Base-by-base conservation (phyloP, 164 flowering plant species). In the Magnolia kwangsiensis region DNA sequence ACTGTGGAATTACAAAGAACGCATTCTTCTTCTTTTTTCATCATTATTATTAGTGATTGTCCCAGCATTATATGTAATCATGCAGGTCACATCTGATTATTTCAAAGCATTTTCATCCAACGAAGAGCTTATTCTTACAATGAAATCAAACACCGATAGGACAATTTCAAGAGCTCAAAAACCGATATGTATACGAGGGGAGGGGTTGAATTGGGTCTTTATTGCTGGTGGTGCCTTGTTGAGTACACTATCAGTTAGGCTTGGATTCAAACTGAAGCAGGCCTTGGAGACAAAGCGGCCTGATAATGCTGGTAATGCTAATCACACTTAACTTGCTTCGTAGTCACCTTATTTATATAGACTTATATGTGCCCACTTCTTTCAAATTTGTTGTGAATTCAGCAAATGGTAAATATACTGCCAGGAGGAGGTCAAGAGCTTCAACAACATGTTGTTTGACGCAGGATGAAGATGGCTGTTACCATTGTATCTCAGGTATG, bases 181-280 rank as follows among this genome's bases (percentile, higher is more conserved):
- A 77, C 64, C 87, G 3, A 82, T 65, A 64, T 75, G 72, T 79
- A 21, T 77, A 51, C 92, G 86, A 79, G 88, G 88, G 18, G 90
- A 89, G 77, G 90, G 93, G 71, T 88, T 92, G 19, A 92, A 89
- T 77, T 96, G 99, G 99, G 72, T 93, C 59, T 88, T 96, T 74
- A 81, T 96, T 78, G 97, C 90, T 19, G 96, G 97, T 50, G 92
- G 99, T 63, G 99, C 97, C 55, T 82, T 96, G 86, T 82, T 96
- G 74, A 91, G 98, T 83, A 87, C 98, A 5, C 77, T 96, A 67
- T 92, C 98, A 23, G 77, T 96, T 82, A 96, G 90, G 64, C 85
- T 93, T 65, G 98, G 97, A 69, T 91, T 82, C 86, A 96, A 90
- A 88, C 86, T 96, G 79, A 96, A 90, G 84, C 96, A 92, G 80